These are phyloP conservation scores for Didymella arachidicola DNA, from an alignment of 2,329 filamentous ascomycete species.

Conservation along the genomic window DNA sequence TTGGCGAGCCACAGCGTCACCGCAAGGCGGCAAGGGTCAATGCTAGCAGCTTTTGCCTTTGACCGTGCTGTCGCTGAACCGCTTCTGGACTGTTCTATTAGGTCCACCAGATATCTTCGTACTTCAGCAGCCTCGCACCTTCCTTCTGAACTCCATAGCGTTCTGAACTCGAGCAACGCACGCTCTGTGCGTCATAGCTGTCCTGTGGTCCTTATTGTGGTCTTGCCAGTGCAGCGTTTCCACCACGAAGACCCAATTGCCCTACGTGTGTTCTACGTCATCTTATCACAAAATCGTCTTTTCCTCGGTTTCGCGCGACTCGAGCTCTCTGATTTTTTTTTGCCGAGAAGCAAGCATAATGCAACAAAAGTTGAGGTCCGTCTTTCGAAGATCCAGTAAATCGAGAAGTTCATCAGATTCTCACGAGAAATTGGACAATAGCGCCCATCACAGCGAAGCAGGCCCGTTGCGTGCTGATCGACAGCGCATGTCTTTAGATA, in stretches of 20 bases:
- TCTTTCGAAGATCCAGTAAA: conserved; percentile 19
- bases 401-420: conserved; percentile 3
- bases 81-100: conserved; percentile 21
- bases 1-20: conserved; percentile 14
- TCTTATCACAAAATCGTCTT: neutral
- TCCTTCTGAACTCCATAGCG: neutral
- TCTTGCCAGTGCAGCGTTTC: neutral
- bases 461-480: conserved; percentile 5
- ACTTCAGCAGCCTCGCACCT: conserved; percentile 6
- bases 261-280: neutral
- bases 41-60: conserved; percentile 1
- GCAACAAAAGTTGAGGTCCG: conserved; percentile 18
- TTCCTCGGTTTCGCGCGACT: neutral
- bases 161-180: neutral
- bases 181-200: conserved; percentile 15
- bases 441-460: neutral
- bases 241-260: neutral
- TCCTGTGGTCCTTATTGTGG: neutral
- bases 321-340: neutral
- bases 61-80: conserved; percentile 12
- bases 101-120: conserved; percentile 5
- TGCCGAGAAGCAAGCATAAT: conserved; percentile 6
- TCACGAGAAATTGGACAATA: neutral
- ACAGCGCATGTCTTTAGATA: conserved; percentile 5
- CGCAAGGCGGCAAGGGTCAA: neutral